Evolutionary conservation across 2,329 filamentous ascomycete genomes (phyloP).

Genomic region (Colletotrichum lindemuthianum): DNA sequence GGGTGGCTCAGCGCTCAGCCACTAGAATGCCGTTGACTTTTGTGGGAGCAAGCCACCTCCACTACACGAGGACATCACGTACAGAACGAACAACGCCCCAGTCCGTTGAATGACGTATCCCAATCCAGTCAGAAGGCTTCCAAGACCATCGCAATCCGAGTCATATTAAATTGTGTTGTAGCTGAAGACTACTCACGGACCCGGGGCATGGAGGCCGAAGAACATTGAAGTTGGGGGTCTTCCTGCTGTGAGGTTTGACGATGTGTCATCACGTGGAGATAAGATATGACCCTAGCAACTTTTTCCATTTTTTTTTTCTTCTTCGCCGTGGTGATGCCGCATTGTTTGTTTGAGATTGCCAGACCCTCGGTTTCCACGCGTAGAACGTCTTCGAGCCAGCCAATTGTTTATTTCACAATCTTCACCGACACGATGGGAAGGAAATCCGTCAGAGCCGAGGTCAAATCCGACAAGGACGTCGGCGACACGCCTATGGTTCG

Average conservation of each 20-base stretch:
- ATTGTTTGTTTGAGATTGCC: conserved; percentile 3
- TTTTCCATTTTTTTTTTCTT: conserved; percentile 17
- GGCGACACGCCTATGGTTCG: conserved; percentile 27
- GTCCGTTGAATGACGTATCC: conserved; percentile 19
- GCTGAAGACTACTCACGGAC: not conserved
- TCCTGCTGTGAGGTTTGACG: not conserved
- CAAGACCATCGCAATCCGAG: too few species aligned
- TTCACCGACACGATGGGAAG: conserved; percentile 17
- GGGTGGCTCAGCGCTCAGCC: conserved; percentile 33
- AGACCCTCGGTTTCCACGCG: too few species aligned
- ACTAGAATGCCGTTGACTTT: conserved; percentile 8
- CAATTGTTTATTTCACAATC: not conserved
- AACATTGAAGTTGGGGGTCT: too few species aligned
- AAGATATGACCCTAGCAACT: conserved; percentile 29
- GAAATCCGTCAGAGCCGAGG: conserved; percentile 14
- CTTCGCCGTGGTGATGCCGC: not conserved
- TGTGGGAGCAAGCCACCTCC: conserved; percentile 16
- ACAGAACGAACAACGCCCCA: conserved; percentile 9
- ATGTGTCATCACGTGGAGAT: conserved; percentile 21
- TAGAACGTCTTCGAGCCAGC: too few species aligned
- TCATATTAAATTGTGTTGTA: not conserved
- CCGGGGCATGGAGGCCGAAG: too few species aligned
- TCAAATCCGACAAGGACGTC: conserved; percentile 29
- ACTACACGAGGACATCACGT: conserved; percentile 22
- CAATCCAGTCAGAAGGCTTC: too few species aligned